These are phyloP conservation scores for Ceratocystiopsis minuta DNA, from an alignment of 2,329 filamentous ascomycete genomes.

Conservation along the genomic window DNA sequence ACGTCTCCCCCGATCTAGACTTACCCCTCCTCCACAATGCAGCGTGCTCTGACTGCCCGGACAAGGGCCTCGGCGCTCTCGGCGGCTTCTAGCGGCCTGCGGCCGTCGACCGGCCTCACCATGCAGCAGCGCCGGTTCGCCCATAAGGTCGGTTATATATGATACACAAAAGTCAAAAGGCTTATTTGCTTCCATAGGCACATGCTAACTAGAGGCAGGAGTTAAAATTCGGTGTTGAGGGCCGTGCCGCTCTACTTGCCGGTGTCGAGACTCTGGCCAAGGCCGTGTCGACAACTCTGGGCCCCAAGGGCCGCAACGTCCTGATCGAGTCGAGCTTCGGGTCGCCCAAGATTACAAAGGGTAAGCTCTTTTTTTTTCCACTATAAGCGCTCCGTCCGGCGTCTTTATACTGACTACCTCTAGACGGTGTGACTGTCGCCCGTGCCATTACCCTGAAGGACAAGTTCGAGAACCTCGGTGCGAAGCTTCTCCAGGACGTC, in stretches of 20 bases:
- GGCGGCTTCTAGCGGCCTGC: slow-evolving; percentile 38
- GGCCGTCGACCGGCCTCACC: slow-evolving; percentile 45
- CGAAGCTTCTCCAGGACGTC: slow-evolving; percentile 89
- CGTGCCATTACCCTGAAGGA: slow-evolving; percentile 87
- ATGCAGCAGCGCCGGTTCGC: slow-evolving; percentile 81
- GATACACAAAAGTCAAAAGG: no score
- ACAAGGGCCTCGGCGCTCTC: slow-evolving; percentile 66
- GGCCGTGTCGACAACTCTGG: slow-evolving; percentile 88
- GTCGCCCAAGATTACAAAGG: slow-evolving; percentile 99
- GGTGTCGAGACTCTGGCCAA: slow-evolving; percentile 95
- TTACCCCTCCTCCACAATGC: slow-evolving; percentile 44
- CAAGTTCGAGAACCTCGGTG: slow-evolving; percentile 99
- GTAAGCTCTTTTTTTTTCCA: slow-evolving; percentile 30
- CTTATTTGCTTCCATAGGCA: not conserved
- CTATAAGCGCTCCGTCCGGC: no score
- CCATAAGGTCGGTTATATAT: slow-evolving; percentile 58
- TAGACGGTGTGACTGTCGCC: slow-evolving; percentile 77
- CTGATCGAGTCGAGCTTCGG: slow-evolving; percentile 97
- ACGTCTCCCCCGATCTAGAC: not conserved
- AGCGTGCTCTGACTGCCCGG: slow-evolving; percentile 77
- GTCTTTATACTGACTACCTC: no score
- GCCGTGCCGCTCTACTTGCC: slow-evolving; percentile 67
- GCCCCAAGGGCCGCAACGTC: slow-evolving; percentile 96
- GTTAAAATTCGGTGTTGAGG: slow-evolving; percentile 96
- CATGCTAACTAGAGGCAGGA: slow-evolving; percentile 40